These are phyloP conservation scores for Hirsutella minnesotensis DNA, from an alignment of 2,329 filamentous ascomycete species.

Conservation along the genomic window DNA sequence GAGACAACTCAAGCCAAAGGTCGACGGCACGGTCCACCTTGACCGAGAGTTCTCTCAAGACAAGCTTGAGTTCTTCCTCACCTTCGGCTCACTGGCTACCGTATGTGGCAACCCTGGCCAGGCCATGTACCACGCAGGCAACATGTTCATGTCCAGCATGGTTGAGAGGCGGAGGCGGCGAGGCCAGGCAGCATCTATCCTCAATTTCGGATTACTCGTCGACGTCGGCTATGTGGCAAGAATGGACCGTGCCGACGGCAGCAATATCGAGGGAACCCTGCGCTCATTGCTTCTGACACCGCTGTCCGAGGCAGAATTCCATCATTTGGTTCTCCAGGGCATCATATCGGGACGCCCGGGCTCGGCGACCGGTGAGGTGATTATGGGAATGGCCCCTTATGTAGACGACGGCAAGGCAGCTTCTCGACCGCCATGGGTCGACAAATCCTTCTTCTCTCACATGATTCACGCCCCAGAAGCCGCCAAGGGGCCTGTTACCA, in stretches of 20 bases:
- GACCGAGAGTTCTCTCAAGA: slow-evolving; percentile 17
- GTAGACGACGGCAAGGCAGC: neutral
- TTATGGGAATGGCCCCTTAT: neutral
- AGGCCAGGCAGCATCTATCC: slow-evolving; percentile 23
- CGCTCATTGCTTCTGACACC: neutral
- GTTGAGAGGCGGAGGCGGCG: slow-evolving; percentile 13
- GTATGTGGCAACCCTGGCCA: slow-evolving; percentile 26
- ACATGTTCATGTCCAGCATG: slow-evolving; percentile 23
- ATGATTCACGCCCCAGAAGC: neutral
- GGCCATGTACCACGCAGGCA: slow-evolving; percentile 23
- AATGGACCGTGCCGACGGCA: slow-evolving; percentile 1
- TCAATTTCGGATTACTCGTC: slow-evolving; percentile 25
- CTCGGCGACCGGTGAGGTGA: neutral
- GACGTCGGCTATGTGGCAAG: slow-evolving; percentile 28
- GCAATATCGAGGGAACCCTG: neutral
- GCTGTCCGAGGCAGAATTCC: neutral
- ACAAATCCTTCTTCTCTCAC: neutral
- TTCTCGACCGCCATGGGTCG: neutral
- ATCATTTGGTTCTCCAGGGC: slow-evolving; percentile 2
- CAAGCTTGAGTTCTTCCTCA: slow-evolving; percentile 27
- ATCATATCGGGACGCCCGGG: neutral
- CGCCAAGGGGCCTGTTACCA: neutral
- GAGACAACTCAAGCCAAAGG: slow-evolving; percentile 21
- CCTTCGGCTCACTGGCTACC: slow-evolving; percentile 24
- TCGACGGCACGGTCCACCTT: slow-evolving; percentile 20